Evolutionary conservation across 2,329 filamentous ascomycete genomes (phyloP), one percentile per base, ranked within the genome.

Genomic region (Stromatinia cepivora): DNA sequence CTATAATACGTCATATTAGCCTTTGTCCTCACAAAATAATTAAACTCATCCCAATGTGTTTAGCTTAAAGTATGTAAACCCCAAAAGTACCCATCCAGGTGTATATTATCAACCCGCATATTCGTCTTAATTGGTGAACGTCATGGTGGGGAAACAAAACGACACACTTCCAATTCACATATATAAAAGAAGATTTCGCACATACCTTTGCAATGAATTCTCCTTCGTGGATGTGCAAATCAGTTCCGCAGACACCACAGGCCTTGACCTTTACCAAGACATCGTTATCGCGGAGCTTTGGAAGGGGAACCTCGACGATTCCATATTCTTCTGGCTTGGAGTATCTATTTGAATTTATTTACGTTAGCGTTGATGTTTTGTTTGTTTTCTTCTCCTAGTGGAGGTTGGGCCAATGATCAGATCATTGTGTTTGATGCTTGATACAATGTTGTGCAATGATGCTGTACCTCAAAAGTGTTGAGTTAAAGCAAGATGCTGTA

Each of bases 241-340:
- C 75, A 69, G 80, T 81, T 72, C 80, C 80, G 63, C 77, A 89
- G 71, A 89, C 86, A 81, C 87, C 87, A 74, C 86, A 88, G 68
- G 86, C 88, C 80, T 90, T 89, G 76, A 90, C 88, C 80, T 90
- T 88, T 79, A 90, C 80, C 81, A 84, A 75, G 67, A 75, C 71
- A 57, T 75, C 75, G 59, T 73, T 72, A 54, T 74, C 71, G 69
- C 73, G 76, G 71, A 77, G 70, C 75, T 73, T 65, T 28, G 88
- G 88, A 9, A 90, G 84, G 72, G 88, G 87, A 48, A 89, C 85
- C 15, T 86, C 81, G 73, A 90, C 87, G 70, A 90, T 84, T 72
- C 82, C 82, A 80, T 85, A 89, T 70, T 85, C 82, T 77, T 87
- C 82, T 56, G 87, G 87, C 83, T 88, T 85, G 79, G 87, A 85